Base-by-base conservation (phyloP, 2,329 filamentous ascomycete species). In the Fusarium sp. region DNA sequence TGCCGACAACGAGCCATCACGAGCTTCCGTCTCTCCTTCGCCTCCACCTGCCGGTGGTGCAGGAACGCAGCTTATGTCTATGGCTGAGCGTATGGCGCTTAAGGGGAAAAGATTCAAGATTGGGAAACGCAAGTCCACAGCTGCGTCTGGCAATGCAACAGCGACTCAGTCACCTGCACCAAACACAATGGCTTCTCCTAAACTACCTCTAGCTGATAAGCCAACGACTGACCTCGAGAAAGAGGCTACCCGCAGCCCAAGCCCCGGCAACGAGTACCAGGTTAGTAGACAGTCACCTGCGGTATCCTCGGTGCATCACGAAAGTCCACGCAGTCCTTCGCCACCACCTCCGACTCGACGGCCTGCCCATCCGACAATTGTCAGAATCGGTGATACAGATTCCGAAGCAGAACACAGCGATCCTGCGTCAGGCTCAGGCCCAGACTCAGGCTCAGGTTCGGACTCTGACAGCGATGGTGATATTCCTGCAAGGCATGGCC, bases 11-110 rank as follows among this genome's bases (percentile, higher is more conserved):
- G 43, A 53, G 22, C 46, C 48, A 14, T 43, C 53, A 32, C 27
- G 57, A 10, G 40, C 56, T 20, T 37, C 63, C n/a, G 22, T 33
- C 22, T 64, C 49, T 30, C 44, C 52, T 14, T 51, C 50, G 15
- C 48, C 50, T 6, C 19, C 59, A 23, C 52, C 55, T 23, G 58
- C 39, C 14, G 41, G 51, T 14, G 41, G 57, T 14, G 56, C 73
- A 17, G 63, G 60, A 35, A 63, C 72, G 71, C 75, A 78, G 13
- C 81, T 84, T 47, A 78, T 88, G 78, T 88, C 86, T 7, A 83
- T 88, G 82, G 81, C 82, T 37, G 86, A 88, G 68, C 81, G 85
- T n/a, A 83, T 87, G 80, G 84, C 82, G 33, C 77, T 86, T 3
- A 80, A 78, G 51, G 86, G 85, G 13, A 87, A 82, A 73, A 83